Conservation (phyloP, 495 filamentous ascomycete species). For the Sporormia fimetaria region DNA sequence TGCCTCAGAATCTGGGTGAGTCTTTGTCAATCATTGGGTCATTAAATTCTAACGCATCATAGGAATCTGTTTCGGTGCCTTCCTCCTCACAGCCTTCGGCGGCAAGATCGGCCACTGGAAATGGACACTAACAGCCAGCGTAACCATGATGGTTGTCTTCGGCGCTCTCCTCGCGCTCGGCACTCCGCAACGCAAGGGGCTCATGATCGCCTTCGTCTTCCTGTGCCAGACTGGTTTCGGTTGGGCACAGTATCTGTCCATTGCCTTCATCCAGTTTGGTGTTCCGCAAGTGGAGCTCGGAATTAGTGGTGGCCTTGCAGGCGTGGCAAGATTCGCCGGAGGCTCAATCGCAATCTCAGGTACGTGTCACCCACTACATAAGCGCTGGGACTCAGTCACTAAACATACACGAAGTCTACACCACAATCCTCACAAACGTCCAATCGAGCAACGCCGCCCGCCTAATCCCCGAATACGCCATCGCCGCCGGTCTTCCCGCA, state of each 20-base stretch:
- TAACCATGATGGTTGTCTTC: conserved; percentile 30
- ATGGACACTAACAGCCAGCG: conserved; percentile 25
- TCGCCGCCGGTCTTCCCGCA: too few relatives aligned
- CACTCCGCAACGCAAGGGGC: conserved; percentile 18
- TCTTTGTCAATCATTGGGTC: background rate
- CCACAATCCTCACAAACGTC: too few relatives aligned
- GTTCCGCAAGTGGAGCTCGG: conserved; percentile 26
- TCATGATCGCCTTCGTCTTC: conserved; percentile 25
- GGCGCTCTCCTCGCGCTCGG: conserved; percentile 22
- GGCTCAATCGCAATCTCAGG: too few relatives aligned
- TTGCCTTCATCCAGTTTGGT: conserved; percentile 28
- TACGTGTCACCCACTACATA: too few relatives aligned
- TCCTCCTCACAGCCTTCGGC: conserved; percentile 29
- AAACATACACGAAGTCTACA: too few relatives aligned
- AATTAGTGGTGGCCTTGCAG: conserved; percentile 18
- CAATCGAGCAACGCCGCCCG: too few relatives aligned
- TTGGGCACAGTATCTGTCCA: conserved; percentile 26
- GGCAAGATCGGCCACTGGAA: conserved; percentile 29
- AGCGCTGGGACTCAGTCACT: too few relatives aligned
- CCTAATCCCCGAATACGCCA: too few relatives aligned
- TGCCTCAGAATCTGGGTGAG: conserved; percentile 27
- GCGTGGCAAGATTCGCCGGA: too few relatives aligned
- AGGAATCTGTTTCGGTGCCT: conserved; percentile 26
- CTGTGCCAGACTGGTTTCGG: conserved; percentile 20
- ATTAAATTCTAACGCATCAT: background rate